These are phyloP conservation scores for Eimeria acervulina DNA, from an alignment of 169 alveolate genomes.

Conservation along the genomic window DNA sequence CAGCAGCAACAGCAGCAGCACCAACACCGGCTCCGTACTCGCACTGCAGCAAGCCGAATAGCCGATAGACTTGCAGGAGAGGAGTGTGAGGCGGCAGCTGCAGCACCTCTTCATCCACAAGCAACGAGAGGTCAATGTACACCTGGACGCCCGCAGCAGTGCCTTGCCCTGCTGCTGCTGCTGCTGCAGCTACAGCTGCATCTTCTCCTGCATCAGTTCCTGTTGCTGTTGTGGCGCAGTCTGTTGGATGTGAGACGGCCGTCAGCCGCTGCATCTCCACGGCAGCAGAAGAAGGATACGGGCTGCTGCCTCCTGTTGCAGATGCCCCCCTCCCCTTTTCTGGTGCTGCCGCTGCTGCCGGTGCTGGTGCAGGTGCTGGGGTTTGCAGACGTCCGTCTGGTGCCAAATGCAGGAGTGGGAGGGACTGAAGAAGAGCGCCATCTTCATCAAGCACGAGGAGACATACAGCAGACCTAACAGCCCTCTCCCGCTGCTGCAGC, in stretches of 20 bases:
- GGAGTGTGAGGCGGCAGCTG: conserved; percentile 83
- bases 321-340: not conserved
- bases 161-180: conserved; percentile 35
- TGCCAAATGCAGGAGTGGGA: conserved; percentile 47
- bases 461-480: conserved; percentile 11
- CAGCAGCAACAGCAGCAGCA: conserved; percentile 19
- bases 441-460: conserved; percentile 35
- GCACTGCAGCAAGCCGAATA: conserved; percentile 70
- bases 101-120: conserved; percentile 78
- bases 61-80: conserved; percentile 68
- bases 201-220: conserved; percentile 9
- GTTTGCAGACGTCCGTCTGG: conserved; percentile 54
- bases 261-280: conserved; percentile 57
- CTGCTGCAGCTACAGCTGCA: conserved; percentile 2
- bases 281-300: not conserved
- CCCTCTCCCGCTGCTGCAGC: conserved; percentile 36
- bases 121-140: conserved; percentile 64
- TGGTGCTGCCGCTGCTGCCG: conserved; percentile 6
- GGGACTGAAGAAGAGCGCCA: not conserved
- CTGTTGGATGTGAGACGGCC: conserved; percentile 22
- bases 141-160: conserved; percentile 47
- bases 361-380: not conserved
- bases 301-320: conserved; percentile 17
- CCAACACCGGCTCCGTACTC: not conserved
- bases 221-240: not conserved